phyloP scores from a whole-genome alignment of 345 rosid genomes.

The Lumnitzera racemosa region DNA sequence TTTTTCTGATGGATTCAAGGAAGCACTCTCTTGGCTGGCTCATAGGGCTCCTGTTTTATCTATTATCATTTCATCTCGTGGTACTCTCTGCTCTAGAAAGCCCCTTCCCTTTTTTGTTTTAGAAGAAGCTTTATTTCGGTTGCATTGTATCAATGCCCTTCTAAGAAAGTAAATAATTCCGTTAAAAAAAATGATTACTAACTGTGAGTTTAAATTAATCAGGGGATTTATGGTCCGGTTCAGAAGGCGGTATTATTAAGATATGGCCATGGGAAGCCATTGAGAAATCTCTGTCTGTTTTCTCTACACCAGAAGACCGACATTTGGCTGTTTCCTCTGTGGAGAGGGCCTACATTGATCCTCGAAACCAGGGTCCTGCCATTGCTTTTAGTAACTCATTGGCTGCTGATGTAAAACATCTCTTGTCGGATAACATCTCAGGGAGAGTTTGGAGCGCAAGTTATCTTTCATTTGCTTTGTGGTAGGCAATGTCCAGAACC shows the following conservation, averaged over 20 bases:
- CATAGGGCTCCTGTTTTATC: conserved; percentile 85
- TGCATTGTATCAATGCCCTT: too few species aligned
- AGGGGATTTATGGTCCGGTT: conserved; percentile 98
- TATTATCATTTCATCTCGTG: conserved; percentile 56
- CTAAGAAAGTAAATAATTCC: too few species aligned
- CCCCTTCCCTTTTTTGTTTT: background rate
- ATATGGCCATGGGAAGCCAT: conserved; percentile 89
- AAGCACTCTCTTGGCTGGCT: conserved; percentile 75
- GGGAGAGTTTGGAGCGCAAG: conserved; percentile 89
- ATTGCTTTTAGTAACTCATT: conserved; percentile 56
- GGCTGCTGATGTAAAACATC: conserved; percentile 63
- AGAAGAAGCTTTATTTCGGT: background rate
- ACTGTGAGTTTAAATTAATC: conserved; percentile 12
- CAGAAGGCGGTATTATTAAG: conserved; percentile 74
- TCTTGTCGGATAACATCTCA: conserved; percentile 61
- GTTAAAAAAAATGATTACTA: background rate
- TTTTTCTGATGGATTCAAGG: conserved; percentile 32
- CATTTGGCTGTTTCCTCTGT: conserved; percentile 54
- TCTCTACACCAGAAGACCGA: conserved; percentile 42
- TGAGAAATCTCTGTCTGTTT: conserved; percentile 43
- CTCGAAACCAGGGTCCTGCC: conserved; percentile 52
- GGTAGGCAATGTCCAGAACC: conserved; percentile 34
- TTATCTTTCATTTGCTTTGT: conserved; percentile 55
- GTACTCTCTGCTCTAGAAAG: conserved; percentile 8
- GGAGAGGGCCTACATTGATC: conserved; percentile 81